phyloP scores from a whole-genome alignment of 441 rosid species.

The Euphorbia corollata region DNA sequence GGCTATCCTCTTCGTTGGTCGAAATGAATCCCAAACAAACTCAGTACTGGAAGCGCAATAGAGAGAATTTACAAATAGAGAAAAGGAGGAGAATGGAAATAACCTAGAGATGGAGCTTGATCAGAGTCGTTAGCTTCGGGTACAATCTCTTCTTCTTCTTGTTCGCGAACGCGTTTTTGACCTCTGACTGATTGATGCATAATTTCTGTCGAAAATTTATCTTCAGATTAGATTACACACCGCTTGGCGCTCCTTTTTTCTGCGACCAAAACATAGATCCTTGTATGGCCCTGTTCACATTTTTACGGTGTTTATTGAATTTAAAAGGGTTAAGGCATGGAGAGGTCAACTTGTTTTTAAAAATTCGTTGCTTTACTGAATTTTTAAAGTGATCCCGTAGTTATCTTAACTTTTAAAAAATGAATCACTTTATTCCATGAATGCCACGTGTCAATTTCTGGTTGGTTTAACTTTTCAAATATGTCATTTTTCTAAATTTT shows the following conservation, averaged over 20 bases:
- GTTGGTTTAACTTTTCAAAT: too few relatives aligned
- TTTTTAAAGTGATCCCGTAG: too few relatives aligned
- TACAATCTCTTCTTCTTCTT: conserved; percentile 22
- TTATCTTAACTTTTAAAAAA: too few relatives aligned
- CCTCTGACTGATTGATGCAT: conserved; percentile 22
- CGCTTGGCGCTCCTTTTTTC: conserved; percentile 10
- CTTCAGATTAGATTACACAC: not conserved
- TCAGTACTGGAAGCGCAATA: not conserved
- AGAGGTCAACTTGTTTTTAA: too few relatives aligned
- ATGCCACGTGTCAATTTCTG: too few relatives aligned
- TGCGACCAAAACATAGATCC: too few relatives aligned
- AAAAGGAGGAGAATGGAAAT: not conserved
- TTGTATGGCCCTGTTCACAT: too few relatives aligned
- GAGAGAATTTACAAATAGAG: not conserved
- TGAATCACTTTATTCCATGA: too few relatives aligned
- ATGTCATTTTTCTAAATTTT: too few relatives aligned
- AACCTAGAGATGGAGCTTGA: conserved; percentile 41
- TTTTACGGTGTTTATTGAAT: too few relatives aligned
- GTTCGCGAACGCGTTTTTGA: conserved; percentile 37
- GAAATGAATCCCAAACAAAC: not conserved
- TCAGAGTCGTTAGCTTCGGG: conserved; percentile 23
- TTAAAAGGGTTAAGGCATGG: too few relatives aligned
- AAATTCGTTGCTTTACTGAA: too few relatives aligned
- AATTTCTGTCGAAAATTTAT: not conserved
- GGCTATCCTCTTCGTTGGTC: conserved; percentile 47